Percentiles rank a stretch among this genome's conserved stretches.
Evolutionary conservation across 345 rosid species (phyloP).

Genomic region (Boechera stricta): DNA sequence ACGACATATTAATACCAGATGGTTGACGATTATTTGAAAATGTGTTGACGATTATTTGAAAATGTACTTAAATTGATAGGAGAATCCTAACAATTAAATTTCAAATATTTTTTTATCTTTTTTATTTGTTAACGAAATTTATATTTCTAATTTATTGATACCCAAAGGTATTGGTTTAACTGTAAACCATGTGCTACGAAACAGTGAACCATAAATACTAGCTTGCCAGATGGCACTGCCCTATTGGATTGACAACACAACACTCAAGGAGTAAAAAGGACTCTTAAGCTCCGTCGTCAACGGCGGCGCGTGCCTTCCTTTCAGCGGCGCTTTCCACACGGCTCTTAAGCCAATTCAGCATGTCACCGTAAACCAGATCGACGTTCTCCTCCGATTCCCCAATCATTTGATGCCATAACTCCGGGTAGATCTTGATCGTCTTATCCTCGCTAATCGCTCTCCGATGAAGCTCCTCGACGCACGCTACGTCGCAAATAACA

Average conservation of each 20-base stretch:
- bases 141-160: slow-evolving; percentile 20
- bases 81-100: background rate
- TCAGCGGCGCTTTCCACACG: slow-evolving; percentile 32
- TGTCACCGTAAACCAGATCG: slow-evolving; percentile 42
- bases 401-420: slow-evolving; percentile 77
- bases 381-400: slow-evolving; percentile 41
- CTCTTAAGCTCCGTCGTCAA: slow-evolving; percentile 23
- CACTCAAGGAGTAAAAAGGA: background rate
- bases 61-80: background rate
- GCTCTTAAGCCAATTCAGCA: slow-evolving; percentile 34
- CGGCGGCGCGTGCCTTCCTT: slow-evolving; percentile 42
- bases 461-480: slow-evolving; percentile 75
- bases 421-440: slow-evolving; percentile 73
- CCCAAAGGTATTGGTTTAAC: slow-evolving; percentile 15
- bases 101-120: background rate
- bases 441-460: slow-evolving; percentile 71
- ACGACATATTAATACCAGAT: background rate
- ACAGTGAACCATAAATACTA: slow-evolving; percentile 23
- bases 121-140: background rate
- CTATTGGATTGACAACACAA: slow-evolving; percentile 21
- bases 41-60: background rate
- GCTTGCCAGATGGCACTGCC: slow-evolving; percentile 26
- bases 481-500: slow-evolving; percentile 72
- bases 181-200: slow-evolving; percentile 32
- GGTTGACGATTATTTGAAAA: background rate